A percentile compares a stretch with the other conserved stretches of the same genome.
These are phyloP conservation scores for Ophiostoma pallidulum DNA, from an alignment of 2,329 filamentous ascomycete species.

Conservation along the genomic window DNA sequence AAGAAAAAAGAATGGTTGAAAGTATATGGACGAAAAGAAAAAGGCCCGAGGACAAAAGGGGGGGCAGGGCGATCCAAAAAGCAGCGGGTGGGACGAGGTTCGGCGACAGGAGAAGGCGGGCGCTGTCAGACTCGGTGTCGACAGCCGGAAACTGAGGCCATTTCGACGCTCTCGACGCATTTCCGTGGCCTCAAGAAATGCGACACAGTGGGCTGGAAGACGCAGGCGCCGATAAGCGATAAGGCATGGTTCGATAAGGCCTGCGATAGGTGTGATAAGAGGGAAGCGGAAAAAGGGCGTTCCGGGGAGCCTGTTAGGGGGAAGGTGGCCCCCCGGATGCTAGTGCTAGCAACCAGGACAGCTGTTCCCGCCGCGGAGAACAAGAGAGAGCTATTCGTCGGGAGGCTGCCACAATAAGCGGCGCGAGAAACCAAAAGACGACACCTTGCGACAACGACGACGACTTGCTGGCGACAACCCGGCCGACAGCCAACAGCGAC, in stretches of 20 bases:
- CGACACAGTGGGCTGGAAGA: not conserved
- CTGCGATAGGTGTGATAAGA: too few relatives aligned
- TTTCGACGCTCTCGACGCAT: too few relatives aligned
- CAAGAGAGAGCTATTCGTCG: constrained; percentile 3
- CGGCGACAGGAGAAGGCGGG: too few relatives aligned
- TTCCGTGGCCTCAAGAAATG: too few relatives aligned
- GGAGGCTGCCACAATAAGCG: not conserved
- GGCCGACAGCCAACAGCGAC: not conserved
- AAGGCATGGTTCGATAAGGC: constrained; percentile 6
- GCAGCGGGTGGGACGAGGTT: too few relatives aligned
- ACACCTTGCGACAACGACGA: constrained; percentile 13
- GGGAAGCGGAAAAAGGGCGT: constrained; percentile 6
- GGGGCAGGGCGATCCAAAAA: too few relatives aligned
- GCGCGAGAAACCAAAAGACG: constrained; percentile 7
- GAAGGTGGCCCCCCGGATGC: too few relatives aligned
- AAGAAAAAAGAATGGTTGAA: not conserved
- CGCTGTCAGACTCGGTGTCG: too few relatives aligned
- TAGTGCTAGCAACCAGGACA: too few relatives aligned
- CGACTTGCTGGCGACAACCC: not conserved
- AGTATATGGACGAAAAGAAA: not conserved
- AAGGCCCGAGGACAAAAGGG: not conserved
- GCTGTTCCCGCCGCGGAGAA: too few relatives aligned
- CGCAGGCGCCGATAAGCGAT: constrained; percentile 4
- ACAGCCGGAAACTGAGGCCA: too few relatives aligned
- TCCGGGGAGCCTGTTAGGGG: not conserved